Percentiles rank a stretch among this genome's conserved stretches.
These are phyloP conservation scores for Psophocarpus tetragonolobus DNA, from an alignment of 306 rosid species.

Conservation along the genomic window DNA sequence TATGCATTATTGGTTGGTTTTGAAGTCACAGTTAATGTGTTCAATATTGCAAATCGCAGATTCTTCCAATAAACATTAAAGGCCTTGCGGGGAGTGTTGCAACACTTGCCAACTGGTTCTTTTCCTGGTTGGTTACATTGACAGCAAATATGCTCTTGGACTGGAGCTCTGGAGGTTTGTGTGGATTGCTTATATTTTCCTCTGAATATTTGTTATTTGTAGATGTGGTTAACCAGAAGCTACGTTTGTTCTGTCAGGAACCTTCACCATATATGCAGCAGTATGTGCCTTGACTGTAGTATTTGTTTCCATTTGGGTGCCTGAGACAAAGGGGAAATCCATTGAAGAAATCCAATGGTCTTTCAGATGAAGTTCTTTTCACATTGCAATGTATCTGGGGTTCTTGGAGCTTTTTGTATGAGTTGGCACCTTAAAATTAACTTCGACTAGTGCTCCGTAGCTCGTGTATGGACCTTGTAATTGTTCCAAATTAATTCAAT, in stretches of 20 bases:
- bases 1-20: constrained; percentile 12
- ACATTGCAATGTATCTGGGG: neutral
- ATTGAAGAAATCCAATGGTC: constrained; percentile 89
- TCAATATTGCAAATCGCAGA: constrained; percentile 49
- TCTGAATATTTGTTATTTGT: neutral
- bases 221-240: constrained; percentile 28
- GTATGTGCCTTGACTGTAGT: constrained; percentile 63
- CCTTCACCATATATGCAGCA: constrained; percentile 73
- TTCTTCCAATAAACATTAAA: constrained; percentile 88
- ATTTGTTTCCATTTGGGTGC: constrained; percentile 80
- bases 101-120: constrained; percentile 88
- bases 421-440: neutral
- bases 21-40: constrained; percentile 24
- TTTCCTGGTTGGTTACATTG: constrained; percentile 72
- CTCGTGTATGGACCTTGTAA: constrained; percentile 12
- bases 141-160: constrained; percentile 83
- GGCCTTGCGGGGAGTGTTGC: constrained; percentile 96
- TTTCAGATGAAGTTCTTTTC: constrained; percentile 66
- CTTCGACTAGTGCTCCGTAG: constrained; percentile 12
- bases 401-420: constrained; percentile 1
- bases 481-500: constrained; percentile 22
- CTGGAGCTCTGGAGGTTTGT: constrained; percentile 90
- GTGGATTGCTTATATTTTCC: constrained; percentile 19
- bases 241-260: constrained; percentile 58
- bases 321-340: constrained; percentile 92